Conservation (phyloP, 768 basidiomycete species). For the Lentinula edodes region DNA sequence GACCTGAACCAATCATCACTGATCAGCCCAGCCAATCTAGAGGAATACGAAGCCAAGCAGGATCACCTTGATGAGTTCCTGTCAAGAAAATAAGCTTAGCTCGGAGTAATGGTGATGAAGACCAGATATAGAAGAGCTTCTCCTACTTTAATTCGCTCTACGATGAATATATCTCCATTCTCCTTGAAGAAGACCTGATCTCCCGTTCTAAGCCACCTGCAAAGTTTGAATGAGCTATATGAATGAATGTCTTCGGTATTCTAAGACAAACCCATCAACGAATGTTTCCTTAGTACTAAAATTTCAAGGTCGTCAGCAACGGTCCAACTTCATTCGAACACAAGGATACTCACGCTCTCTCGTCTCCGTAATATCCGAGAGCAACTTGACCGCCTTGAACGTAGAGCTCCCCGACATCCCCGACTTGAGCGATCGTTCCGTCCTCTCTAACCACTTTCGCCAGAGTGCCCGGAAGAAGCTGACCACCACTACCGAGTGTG, state of each 20-base stretch:
- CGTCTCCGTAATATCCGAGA: constrained; percentile 33
- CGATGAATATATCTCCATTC: constrained; percentile 39
- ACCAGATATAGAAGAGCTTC: neutral
- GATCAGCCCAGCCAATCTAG: neutral
- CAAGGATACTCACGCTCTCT: constrained; percentile 31
- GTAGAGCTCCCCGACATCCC: constrained; percentile 38
- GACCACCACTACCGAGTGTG: constrained; percentile 35
- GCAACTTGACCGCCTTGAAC: constrained; percentile 31
- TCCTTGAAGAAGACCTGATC: constrained; percentile 44
- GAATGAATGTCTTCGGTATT: neutral
- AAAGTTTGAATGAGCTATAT: constrained; percentile 3
- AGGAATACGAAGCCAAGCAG: neutral
- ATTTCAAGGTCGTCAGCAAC: neutral
- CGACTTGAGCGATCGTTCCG: constrained; percentile 31
- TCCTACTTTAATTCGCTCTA: constrained; percentile 46
- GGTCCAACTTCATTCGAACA: neutral
- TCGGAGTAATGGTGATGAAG: neutral
- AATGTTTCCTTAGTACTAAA: constrained; percentile 21
- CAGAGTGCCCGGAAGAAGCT: constrained; percentile 33
- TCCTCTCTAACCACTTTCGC: constrained; percentile 36
- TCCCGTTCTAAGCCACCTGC: constrained; percentile 36
- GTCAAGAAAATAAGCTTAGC: neutral
- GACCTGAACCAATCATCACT: constrained; percentile 12
- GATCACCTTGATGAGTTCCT: constrained; percentile 10
- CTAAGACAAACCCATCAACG: constrained; percentile 31